Conservation (phyloP, 1,284 basidiomycete genomes). For the Ustilago xerochloae region DNA sequence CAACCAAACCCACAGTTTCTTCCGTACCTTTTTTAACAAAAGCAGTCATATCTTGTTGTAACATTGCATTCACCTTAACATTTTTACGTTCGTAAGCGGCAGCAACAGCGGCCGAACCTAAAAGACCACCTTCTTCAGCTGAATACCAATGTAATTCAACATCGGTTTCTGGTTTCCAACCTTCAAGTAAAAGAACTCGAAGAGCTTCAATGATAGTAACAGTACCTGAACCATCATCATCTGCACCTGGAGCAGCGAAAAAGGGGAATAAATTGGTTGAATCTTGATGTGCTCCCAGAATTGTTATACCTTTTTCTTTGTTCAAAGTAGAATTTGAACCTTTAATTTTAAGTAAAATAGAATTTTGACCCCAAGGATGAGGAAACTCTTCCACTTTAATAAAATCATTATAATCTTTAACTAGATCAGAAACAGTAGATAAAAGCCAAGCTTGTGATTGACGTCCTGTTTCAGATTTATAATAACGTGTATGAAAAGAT, state of each 20-base stretch:
- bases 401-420: conserved; percentile 46
- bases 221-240: conserved; percentile 90
- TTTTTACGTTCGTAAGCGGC: conserved; percentile 77
- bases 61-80: conserved; percentile 82
- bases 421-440: conserved; percentile 39
- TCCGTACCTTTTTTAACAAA: conserved; percentile 90
- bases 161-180: conserved; percentile 78
- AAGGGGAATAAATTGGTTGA: conserved; percentile 70
- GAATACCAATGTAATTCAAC: conserved; percentile 97
- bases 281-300: conserved; percentile 88
- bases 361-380: conserved; percentile 92
- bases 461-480: conserved; percentile 76
- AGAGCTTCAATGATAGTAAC: conserved; percentile 92
- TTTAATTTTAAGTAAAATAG: conserved; percentile 73
- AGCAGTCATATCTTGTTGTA: conserved; percentile 73
- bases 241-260: conserved; percentile 69
- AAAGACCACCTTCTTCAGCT: conserved; percentile 90
- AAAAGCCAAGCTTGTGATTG: conserved; percentile 82
- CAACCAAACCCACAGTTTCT: conserved; percentile 89
- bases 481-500: conserved; percentile 70
- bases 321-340: conserved; percentile 45
- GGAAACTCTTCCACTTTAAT: conserved; percentile 82
- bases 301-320: conserved; percentile 70
- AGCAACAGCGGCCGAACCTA: conserved; percentile 92
- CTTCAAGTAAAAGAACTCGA: conserved; percentile 80